Percentiles rank a stretch among this genome's conserved stretches.
These are phyloP conservation scores for Penicillium taxi DNA, from an alignment of 495 filamentous ascomycete species.

Conservation along the genomic window DNA sequence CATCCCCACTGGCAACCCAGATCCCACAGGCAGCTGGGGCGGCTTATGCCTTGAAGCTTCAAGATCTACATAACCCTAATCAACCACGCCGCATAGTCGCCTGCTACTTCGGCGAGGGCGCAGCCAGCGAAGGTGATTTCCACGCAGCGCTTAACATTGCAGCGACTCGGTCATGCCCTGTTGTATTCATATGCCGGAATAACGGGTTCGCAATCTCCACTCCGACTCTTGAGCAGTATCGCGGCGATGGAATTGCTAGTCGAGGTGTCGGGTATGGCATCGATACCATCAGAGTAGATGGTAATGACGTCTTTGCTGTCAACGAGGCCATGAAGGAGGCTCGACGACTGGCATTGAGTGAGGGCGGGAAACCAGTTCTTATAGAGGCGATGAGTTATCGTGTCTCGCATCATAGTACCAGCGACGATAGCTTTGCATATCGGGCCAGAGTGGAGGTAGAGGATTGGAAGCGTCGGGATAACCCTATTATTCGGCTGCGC, in stretches of 20 bases:
- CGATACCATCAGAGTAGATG: slow-evolving; percentile 91
- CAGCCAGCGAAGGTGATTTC: slow-evolving; percentile 94
- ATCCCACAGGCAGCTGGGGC: slow-evolving; percentile 91
- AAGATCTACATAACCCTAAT: slow-evolving; percentile 63
- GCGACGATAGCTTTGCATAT: slow-evolving; percentile 96
- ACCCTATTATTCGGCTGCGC: slow-evolving; percentile 81
- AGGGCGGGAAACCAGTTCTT: slow-evolving; percentile 72
- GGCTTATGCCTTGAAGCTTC: slow-evolving; percentile 89
- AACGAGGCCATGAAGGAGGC: slow-evolving; percentile 75
- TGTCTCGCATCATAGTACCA: slow-evolving; percentile 93
- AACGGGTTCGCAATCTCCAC: slow-evolving; percentile 97
- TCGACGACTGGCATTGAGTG: slow-evolving; percentile 63
- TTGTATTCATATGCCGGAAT: slow-evolving; percentile 94
- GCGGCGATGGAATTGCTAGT: slow-evolving; percentile 92
- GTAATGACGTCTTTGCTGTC: slow-evolving; percentile 95
- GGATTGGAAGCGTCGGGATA: slow-evolving; percentile 94
- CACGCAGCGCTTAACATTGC: slow-evolving; percentile 96
- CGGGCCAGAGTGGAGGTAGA: slow-evolving; percentile 90
- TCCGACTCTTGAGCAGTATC: slow-evolving; percentile 91
- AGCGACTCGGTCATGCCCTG: slow-evolving; percentile 82
- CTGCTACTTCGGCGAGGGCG: slow-evolving; percentile 97
- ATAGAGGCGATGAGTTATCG: slow-evolving; percentile 98
- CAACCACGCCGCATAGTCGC: slow-evolving; percentile 61
- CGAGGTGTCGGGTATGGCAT: slow-evolving; percentile 95
- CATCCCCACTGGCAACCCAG: slow-evolving; percentile 87